These are phyloP conservation scores for Neotropicomus parvogracilis DNA, from an alignment of 1,284 basidiomycete species.

Conservation along the genomic window DNA sequence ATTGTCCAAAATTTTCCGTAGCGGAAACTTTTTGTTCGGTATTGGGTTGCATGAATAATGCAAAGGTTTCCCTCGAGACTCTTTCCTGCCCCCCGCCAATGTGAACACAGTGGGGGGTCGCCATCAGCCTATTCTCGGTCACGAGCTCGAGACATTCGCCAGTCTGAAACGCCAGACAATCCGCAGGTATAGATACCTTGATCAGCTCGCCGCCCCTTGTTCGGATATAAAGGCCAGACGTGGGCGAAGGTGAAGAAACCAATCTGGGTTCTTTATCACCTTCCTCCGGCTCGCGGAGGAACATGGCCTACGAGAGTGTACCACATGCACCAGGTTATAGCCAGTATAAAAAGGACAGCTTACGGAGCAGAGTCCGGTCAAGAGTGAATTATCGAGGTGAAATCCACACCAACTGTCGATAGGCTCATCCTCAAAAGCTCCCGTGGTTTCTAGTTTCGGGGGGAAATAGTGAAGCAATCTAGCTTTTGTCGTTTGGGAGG, in stretches of 20 bases:
- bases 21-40: constrained; percentile 69
- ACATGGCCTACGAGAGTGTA: constrained; percentile 73
- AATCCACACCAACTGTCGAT: constrained; percentile 83
- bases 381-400: constrained; percentile 80
- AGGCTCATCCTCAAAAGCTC: constrained; percentile 52
- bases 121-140: constrained; percentile 70
- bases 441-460: constrained; percentile 40
- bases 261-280: constrained; percentile 41
- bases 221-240: constrained; percentile 86
- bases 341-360: constrained; percentile 19
- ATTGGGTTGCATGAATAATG: constrained; percentile 91
- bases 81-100: constrained; percentile 51
- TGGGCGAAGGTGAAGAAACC: constrained; percentile 64
- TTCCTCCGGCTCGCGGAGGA: constrained; percentile 48
- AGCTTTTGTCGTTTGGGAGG: constrained; percentile 75
- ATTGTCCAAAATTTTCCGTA: constrained; percentile 79
- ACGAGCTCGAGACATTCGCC: constrained; percentile 89
- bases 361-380: constrained; percentile 87
- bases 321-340: neutral
- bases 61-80: constrained; percentile 81
- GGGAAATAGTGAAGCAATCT: constrained; percentile 91
- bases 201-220: constrained; percentile 71
- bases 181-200: constrained; percentile 79
- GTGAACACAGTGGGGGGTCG: constrained; percentile 89
- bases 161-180: constrained; percentile 88